Evolutionary conservation across 352 stramenopile species (phyloP), one percentile per base, ranked within the genome.

Genomic region (Pythium brassicae): DNA sequence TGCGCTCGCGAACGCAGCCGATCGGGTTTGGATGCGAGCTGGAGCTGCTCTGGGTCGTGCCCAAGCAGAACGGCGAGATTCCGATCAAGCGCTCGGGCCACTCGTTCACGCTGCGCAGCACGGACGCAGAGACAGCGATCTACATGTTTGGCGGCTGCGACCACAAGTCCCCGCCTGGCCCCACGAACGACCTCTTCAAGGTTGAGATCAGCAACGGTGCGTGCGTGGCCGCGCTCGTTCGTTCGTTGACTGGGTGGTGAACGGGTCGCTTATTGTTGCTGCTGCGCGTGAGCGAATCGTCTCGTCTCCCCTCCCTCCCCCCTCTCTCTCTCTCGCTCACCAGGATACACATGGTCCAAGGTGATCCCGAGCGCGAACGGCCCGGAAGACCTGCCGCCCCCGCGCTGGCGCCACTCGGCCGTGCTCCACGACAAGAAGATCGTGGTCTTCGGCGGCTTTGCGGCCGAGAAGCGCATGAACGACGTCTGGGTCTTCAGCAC

Each of bases 401-500:
- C 87, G 20, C 70, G 89, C 22, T 97, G 89, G 89, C 71, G 86
- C 29, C 89, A 97, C 59, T 89, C 83, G 10, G 87, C 85, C 4
- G 69, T 90, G 25, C 48, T 96, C 15, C 87, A 76, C 45, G 83
- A 94, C 50, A 92, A 82, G 59, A 83, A 90, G 49, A 83, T 98
- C 22, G 58, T 99, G 26, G 70, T 98, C 27, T 99, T 99, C 58
- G 96, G 96, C 9, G 96, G 96, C 4, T 99, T 98, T 55, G 82
- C 84, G 7, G 89, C 86, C 19, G 76, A 93, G 67, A 95, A 90
- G 56, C 87, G 94, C 47, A 96, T 98, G 65, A 98, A 99, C 65
- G 96, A 99, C 57, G 53, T 98, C 12, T 99, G 96, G 95, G 67
- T 98, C 15, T 97, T 98, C 55, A 92, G 98, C 72, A 96, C 93